A percentile compares a stretch with the other conserved stretches of the same genome.
Conservation (phyloP, 2,329 filamentous ascomycete genomes). For the Alternaria conjuncta region DNA sequence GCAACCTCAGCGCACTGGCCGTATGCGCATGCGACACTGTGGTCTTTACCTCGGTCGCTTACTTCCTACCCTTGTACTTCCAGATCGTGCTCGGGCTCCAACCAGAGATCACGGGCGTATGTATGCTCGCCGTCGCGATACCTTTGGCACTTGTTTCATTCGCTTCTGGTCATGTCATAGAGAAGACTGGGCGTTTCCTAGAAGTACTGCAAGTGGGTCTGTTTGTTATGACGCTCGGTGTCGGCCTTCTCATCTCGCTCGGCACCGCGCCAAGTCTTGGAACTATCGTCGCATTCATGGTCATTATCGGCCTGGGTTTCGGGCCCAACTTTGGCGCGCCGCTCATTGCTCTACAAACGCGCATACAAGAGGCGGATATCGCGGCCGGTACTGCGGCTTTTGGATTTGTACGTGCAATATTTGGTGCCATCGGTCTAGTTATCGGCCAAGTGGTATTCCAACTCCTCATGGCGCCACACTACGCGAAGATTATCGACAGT, state of each 20-base stretch:
- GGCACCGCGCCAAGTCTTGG: conserved; percentile 13
- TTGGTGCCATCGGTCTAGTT: conserved; percentile 57
- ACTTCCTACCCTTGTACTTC: conserved; percentile 77
- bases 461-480: conserved; percentile 62
- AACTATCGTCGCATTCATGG: conserved; percentile 55
- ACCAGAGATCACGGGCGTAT: conserved; percentile 61
- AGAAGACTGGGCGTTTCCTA: conserved; percentile 53
- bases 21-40: conserved; percentile 59
- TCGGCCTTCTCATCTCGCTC: conserved; percentile 42
- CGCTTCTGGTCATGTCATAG: conserved; percentile 54
- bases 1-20: conserved; percentile 63
- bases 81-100: conserved; percentile 69
- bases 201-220: conserved; percentile 43
- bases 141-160: conserved; percentile 56
- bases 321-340: conserved; percentile 64
- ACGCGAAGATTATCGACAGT: conserved; percentile 20
- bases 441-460: conserved; percentile 61
- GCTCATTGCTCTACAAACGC: conserved; percentile 63
- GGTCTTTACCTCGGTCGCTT: conserved; percentile 70
- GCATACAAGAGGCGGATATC: conserved; percentile 59
- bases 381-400: conserved; percentile 61
- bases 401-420: conserved; percentile 55
- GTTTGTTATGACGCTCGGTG: conserved; percentile 42
- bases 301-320: conserved; percentile 59
- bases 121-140: conserved; percentile 65